Evolutionary conservation across 2,329 filamentous ascomycete species (phyloP).

Genomic region (Chaetomiaceae sp.): DNA sequence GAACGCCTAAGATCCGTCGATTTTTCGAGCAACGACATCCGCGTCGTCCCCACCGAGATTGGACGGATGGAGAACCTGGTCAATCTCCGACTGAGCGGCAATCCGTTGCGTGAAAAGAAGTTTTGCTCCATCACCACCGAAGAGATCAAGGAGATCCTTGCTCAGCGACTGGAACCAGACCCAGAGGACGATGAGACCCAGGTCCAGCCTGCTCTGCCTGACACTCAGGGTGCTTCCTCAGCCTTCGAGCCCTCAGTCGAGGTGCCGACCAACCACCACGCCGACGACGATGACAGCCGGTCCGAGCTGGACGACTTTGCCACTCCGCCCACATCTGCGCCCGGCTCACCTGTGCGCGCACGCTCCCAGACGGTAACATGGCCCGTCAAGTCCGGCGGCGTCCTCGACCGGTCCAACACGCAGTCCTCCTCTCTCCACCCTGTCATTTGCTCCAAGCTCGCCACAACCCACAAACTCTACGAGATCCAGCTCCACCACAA

Average conservation of each 20-base stretch:
- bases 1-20: constrained; percentile 69
- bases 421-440: constrained; percentile 57
- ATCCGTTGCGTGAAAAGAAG: constrained; percentile 84
- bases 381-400: constrained; percentile 54
- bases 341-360: constrained; percentile 45
- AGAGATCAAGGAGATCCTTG: constrained; percentile 71
- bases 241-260: not conserved
- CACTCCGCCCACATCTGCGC: constrained; percentile 52
- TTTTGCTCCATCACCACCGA: constrained; percentile 75
- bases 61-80: constrained; percentile 73
- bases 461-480: constrained; percentile 46
- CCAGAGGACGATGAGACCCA: constrained; percentile 35
- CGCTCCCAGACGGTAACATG: constrained; percentile 47
- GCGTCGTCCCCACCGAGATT: constrained; percentile 68
- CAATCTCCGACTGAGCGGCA: constrained; percentile 76
- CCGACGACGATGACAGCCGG: constrained; percentile 39
- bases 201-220: constrained; percentile 17
- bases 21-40: constrained; percentile 80
- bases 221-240: not conserved
- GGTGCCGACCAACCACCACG: constrained; percentile 1
- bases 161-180: constrained; percentile 59
- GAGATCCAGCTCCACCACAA: constrained; percentile 74
- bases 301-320: constrained; percentile 54
- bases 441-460: constrained; percentile 51
- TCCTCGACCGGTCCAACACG: constrained; percentile 66